Conservation (phyloP, 495 filamentous ascomycete species). For the Hyaloscypha bicolor region DNA sequence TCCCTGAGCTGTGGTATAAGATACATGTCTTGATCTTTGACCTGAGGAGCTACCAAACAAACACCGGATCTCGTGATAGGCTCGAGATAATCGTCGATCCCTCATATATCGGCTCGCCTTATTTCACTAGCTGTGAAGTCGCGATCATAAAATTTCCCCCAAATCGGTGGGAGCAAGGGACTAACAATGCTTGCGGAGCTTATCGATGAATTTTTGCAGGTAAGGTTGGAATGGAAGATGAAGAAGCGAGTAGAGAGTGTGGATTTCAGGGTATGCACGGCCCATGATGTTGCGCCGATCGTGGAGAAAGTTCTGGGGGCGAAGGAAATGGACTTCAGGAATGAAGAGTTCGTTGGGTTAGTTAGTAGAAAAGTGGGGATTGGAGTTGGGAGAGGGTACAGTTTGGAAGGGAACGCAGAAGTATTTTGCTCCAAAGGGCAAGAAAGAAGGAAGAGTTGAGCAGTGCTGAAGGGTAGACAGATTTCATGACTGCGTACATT, state of each 20-base stretch:
- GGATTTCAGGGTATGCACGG: slow-evolving; percentile 30
- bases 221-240: not conserved
- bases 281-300: slow-evolving; percentile 32
- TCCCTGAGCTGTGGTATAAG: not conserved
- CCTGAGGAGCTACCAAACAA: not conserved
- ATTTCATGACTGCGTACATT: not conserved
- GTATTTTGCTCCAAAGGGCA: not conserved
- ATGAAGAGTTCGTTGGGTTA: not conserved
- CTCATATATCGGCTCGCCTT: slow-evolving; percentile 22
- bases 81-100: not conserved
- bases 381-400: not conserved
- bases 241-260: slow-evolving; percentile 1
- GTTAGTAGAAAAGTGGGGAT: not conserved
- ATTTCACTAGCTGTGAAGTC: slow-evolving; percentile 21
- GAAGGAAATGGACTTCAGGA: not conserved
- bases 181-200: not conserved
- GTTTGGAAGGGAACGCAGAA: not conserved
- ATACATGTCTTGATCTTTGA: not conserved
- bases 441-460: not conserved
- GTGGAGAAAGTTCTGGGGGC: slow-evolving; percentile 21
- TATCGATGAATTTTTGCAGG: not conserved
- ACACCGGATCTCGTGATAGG: not conserved
- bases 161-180: not conserved
- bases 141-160: slow-evolving; percentile 8
- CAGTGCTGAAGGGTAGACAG: not conserved